These are phyloP conservation scores for Flaveria bidentis DNA, from an alignment of 129 eudicot species.

Conservation along the genomic window DNA sequence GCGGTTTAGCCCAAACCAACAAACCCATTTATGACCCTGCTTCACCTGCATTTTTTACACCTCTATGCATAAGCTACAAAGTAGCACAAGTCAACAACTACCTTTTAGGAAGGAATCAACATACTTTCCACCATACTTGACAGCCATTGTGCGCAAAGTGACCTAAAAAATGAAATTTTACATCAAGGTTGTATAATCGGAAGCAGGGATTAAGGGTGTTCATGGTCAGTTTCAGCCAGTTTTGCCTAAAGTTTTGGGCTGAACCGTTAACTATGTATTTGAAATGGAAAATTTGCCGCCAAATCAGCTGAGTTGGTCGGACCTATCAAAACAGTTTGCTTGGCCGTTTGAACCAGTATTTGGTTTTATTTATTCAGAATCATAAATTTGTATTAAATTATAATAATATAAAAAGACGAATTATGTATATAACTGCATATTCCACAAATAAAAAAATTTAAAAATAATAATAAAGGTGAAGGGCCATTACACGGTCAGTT, in stretches of 20 bases:
- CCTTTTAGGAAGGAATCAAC: slow-evolving; percentile 79
- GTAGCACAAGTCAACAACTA: slow-evolving; percentile 23
- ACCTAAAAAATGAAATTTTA: slow-evolving; percentile 43
- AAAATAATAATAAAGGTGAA: not conserved
- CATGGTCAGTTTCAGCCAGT: not conserved
- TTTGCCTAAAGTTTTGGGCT: not conserved
- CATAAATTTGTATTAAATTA: not conserved
- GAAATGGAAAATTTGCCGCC: not conserved
- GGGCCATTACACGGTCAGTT: not conserved
- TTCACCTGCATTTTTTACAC: not conserved
- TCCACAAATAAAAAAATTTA: not conserved
- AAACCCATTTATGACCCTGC: not conserved
- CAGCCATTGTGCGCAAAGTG: slow-evolving; percentile 65
- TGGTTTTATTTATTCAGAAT: not conserved
- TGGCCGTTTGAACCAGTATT: not conserved
- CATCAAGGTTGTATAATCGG: slow-evolving; percentile 8
- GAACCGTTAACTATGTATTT: not conserved
- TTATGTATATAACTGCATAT: not conserved
- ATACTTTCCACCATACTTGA: slow-evolving; percentile 85
- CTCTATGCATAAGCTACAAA: slow-evolving; percentile 11
- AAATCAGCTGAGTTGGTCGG: not conserved
- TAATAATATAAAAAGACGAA: not conserved
- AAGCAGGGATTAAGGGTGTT: slow-evolving; percentile 3
- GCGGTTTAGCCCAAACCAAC: not conserved
- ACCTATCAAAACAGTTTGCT: not conserved